Conservation (phyloP, 2,329 filamentous ascomycete genomes). For the Hymenoscyphus albidus region DNA sequence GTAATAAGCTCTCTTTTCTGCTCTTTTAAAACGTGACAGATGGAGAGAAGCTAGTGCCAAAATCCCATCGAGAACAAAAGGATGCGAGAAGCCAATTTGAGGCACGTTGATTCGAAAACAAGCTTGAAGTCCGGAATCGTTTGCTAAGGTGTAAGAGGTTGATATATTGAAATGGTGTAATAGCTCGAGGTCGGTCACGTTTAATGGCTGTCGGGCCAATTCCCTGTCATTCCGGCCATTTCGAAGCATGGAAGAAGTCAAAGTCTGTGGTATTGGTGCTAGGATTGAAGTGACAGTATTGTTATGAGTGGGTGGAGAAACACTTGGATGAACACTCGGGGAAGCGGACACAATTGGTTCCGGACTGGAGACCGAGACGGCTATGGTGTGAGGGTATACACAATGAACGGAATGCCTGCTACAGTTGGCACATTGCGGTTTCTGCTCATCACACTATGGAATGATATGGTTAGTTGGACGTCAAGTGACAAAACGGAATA, state of each 20-base stretch:
- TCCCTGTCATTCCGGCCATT: not conserved
- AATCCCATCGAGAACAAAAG: slow-evolving; percentile 20
- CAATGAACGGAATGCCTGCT: slow-evolving; percentile 10
- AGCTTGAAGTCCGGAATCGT: slow-evolving; percentile 15
- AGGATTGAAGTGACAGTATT: not conserved
- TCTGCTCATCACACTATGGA: slow-evolving; percentile 37
- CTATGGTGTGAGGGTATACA: not conserved
- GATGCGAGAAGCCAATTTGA: slow-evolving; percentile 15
- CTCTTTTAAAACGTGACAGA: slow-evolving; percentile 39
- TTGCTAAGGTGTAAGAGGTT: slow-evolving; percentile 19
- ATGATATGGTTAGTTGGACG: not conserved
- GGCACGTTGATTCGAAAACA: slow-evolving; percentile 19
- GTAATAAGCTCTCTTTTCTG: slow-evolving; percentile 36
- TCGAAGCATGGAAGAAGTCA: not conserved
- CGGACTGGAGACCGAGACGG: slow-evolving; percentile 5
- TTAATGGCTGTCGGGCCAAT: slow-evolving; percentile 7
- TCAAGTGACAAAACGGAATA: not conserved
- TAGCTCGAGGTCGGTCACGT: slow-evolving; percentile 22
- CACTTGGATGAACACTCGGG: not conserved
- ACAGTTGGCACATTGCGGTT: slow-evolving; percentile 38
- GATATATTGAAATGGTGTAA: slow-evolving; percentile 24
- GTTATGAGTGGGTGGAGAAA: not conserved
- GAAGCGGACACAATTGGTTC: not conserved
- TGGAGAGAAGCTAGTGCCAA: slow-evolving; percentile 38
- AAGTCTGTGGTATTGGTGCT: not conserved